Evolutionary conservation across 139 green algal genomes (phyloP), one percentile per base, ranked within the genome.

Genomic region (Closterium sp.): DNA sequence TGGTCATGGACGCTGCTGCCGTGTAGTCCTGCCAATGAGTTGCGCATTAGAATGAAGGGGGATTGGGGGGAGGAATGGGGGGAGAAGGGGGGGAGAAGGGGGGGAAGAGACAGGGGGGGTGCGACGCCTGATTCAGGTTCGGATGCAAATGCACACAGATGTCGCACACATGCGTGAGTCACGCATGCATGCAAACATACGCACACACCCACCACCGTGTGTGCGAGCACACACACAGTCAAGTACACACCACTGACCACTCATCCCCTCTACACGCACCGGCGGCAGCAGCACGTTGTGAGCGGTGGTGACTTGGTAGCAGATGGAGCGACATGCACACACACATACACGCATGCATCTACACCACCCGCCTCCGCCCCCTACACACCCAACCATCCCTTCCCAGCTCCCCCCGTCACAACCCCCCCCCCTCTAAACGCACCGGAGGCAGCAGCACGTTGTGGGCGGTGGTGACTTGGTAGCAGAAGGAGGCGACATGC

Each of bases 281-380:
- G 50, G 50, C 28, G 90, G 90, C 42, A 92, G 90, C 29, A 92
- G 62, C 28, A 45, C 90, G 32, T 73, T 45, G 90, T 92, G 62
- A 34, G 95, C 94, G 3, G 95, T 95, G 45, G 91, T 94, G 89
- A 96, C 94, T 73, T 96, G 91, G 94, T 96, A 98, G 9, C 31
- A 50, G 24, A 21, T 22, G 70, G 62, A 89, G 95, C 94, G 27
- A 45, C 38, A 45, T 45, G 38, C 0, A 6, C 2, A 45, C 38
- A 45, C 38, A 9, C 38, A 45, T 9, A 9, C 38, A 45, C 38
- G 10, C 4, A 45, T 45, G 2, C 38, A n/a, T n/a, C n/a, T n/a
- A 45, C 38, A 45, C 38, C 4, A 45, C 38, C 38, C 38, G 38
- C 38, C 38, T 45, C 10, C n/a, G n/a, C n/a, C n/a, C n/a, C n/a